phyloP scores from a whole-genome alignment of 2,329 filamentous ascomycete species.

The Geosmithia flava region DNA sequence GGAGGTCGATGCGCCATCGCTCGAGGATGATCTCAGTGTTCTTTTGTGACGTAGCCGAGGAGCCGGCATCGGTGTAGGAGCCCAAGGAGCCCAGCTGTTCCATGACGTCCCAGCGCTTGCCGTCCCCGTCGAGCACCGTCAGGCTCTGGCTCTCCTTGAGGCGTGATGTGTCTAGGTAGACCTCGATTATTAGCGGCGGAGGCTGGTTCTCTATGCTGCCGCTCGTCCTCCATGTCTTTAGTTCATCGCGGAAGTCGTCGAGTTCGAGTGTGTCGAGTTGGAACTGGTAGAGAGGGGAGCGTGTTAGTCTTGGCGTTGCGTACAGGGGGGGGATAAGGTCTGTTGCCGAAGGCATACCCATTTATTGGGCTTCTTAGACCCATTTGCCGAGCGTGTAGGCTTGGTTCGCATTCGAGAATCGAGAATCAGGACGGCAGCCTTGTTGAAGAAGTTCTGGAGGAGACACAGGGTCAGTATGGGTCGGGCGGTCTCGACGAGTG shows the following conservation, averaged over 20 bases:
- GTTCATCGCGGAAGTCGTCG: slow-evolving; percentile 71
- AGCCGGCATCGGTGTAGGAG: slow-evolving; percentile 31
- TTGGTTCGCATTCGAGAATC: slow-evolving; percentile 66
- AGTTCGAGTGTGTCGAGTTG: slow-evolving; percentile 91
- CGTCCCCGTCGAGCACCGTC: slow-evolving; percentile 76
- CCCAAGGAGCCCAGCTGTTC: slow-evolving; percentile 63
- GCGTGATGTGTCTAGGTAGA: slow-evolving; percentile 69
- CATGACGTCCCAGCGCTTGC: slow-evolving; percentile 84
- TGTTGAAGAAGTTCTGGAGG: slow-evolving; percentile 75
- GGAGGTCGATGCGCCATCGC: slow-evolving; percentile 79
- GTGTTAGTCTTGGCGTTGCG: neutral
- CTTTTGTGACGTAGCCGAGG: slow-evolving; percentile 26
- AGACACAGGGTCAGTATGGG: neutral
- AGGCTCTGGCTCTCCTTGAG: slow-evolving; percentile 77
- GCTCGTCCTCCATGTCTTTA: slow-evolving; percentile 70
- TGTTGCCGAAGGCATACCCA: slow-evolving; percentile 50
- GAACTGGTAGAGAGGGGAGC: slow-evolving; percentile 46
- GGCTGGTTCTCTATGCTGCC: slow-evolving; percentile 68
- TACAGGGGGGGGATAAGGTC: neutral
- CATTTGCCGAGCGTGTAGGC: slow-evolving; percentile 26
- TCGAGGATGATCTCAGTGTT: slow-evolving; percentile 73
- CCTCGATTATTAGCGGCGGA: slow-evolving; percentile 77
- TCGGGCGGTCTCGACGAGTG: neutral
- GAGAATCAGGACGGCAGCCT: slow-evolving; percentile 73
- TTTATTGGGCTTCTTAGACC: slow-evolving; percentile 59